Conservation (phyloP, 2,329 filamentous ascomycete species). For the Zymoseptoria crescenta region DNA sequence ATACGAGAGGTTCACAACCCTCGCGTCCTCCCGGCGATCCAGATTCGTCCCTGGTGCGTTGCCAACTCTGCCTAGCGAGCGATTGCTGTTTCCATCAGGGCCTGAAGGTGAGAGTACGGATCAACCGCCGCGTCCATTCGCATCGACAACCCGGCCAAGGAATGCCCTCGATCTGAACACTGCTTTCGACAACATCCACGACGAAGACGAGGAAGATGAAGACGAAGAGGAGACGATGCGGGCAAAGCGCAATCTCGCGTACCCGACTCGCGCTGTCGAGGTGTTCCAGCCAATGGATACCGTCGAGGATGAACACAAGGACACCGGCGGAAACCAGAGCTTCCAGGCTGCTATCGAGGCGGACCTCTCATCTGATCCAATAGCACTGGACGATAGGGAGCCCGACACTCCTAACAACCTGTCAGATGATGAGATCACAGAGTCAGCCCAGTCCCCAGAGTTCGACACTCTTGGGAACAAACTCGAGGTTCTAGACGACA, state of each 20-base stretch:
- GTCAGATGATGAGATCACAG: constrained; percentile 2
- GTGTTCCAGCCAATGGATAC: constrained; percentile 16
- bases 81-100: constrained; percentile 28
- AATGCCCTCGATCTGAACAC: constrained; percentile 13
- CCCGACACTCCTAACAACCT: background rate
- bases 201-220: constrained; percentile 11
- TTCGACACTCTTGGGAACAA: constrained; percentile 12
- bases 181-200: constrained; percentile 16
- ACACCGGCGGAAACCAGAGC: background rate
- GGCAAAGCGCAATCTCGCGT: constrained; percentile 10
- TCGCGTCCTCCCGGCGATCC: constrained; percentile 22
- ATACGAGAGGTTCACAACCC: constrained; percentile 31
- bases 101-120: constrained; percentile 6
- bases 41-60: constrained; percentile 30
- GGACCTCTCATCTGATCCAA: background rate
- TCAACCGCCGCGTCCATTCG: background rate
- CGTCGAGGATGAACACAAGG: constrained; percentile 10
- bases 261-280: constrained; percentile 17
- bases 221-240: constrained; percentile 15
- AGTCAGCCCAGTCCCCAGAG: background rate
- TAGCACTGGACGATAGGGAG: background rate
- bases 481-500: constrained; percentile 20
- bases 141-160: constrained; percentile 3
- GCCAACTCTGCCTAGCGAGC: constrained; percentile 34
- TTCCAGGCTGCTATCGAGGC: background rate